Evolutionary conservation across 345 rosid species (phyloP).

Genomic region (Gynandropsis gynandra): DNA sequence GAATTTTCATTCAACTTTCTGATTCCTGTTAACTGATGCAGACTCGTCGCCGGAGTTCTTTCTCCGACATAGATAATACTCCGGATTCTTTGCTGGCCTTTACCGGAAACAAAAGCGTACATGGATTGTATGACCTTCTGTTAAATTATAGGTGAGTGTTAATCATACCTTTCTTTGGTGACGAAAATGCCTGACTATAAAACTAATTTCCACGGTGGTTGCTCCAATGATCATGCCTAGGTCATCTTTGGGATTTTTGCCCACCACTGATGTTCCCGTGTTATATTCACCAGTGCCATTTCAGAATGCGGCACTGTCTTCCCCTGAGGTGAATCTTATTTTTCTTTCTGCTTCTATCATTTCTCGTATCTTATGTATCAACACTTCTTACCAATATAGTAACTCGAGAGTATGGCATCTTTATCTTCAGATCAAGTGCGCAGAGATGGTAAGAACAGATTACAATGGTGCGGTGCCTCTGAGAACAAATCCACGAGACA

Average conservation of each 20-base stretch:
- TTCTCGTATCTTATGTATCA: neutral
- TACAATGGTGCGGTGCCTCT: conserved; percentile 22
- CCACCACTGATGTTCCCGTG: conserved; percentile 66
- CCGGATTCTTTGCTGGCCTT: conserved; percentile 79
- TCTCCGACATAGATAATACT: conserved; percentile 65
- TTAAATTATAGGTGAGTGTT: conserved; percentile 69
- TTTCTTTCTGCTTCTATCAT: neutral
- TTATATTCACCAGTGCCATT: conserved; percentile 75
- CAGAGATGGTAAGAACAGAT: conserved; percentile 49
- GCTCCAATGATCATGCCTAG: conserved; percentile 36
- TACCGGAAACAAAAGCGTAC: conserved; percentile 52
- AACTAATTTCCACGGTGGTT: neutral
- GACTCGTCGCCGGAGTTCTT: conserved; percentile 52
- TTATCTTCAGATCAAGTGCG: conserved; percentile 64
- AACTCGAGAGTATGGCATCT: neutral
- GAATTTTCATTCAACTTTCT: neutral
- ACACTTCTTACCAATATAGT: neutral
- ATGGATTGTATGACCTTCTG: conserved; percentile 75
- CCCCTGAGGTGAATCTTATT: conserved; percentile 57
- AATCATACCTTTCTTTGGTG: neutral
- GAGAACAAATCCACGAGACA: conserved; percentile 20
- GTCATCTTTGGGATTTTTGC: conserved; percentile 58
- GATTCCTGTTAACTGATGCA: conserved; percentile 37
- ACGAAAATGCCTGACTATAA: neutral
- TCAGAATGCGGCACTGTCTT: conserved; percentile 71